phyloP scores from a whole-genome alignment of 23 red algal species.

The Rhodosorus marinus region DNA sequence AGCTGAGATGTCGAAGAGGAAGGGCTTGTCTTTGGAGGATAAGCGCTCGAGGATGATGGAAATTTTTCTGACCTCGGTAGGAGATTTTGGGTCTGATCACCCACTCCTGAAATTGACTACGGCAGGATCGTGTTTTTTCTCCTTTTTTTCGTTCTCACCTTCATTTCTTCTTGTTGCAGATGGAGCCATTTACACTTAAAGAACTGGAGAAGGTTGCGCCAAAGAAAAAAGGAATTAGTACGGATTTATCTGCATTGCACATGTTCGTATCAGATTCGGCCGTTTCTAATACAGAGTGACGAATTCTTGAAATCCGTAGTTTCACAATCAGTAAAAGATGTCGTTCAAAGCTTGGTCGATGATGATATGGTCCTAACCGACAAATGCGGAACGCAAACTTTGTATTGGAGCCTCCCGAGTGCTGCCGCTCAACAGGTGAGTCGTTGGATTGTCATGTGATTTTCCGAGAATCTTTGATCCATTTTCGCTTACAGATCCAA shows the following conservation, averaged over 20 bases:
- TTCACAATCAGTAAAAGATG: conserved; percentile 84
- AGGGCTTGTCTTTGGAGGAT: conserved; percentile 81
- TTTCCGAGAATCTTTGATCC: too few relatives aligned
- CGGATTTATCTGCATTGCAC: background rate
- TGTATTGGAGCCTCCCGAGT: conserved; percentile 89
- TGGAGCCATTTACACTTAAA: conserved; percentile 78
- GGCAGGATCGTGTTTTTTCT: too few relatives aligned
- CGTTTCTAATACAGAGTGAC: background rate
- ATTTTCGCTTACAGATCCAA: too few relatives aligned
- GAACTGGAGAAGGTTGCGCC: conserved; percentile 93
- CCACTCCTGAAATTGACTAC: too few relatives aligned
- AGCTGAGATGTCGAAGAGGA: conserved; percentile 52
- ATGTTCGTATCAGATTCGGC: background rate
- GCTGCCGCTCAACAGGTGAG: conserved; percentile 53
- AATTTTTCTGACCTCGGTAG: conserved; percentile 49
- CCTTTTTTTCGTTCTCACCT: background rate
- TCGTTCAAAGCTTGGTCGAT: conserved; percentile 78
- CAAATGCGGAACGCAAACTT: conserved; percentile 93
- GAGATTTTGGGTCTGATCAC: background rate
- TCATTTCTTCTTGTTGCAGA: background rate
- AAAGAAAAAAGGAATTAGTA: conserved; percentile 85
- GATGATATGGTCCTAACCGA: conserved; percentile 78
- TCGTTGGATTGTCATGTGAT: too few relatives aligned
- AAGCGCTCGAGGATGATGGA: conserved; percentile 64
- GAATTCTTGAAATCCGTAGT: conserved; percentile 5